Percentiles rank a stretch among this genome's conserved stretches.
These are phyloP conservation scores for Chenopodium album DNA, from an alignment of 148 eudicot genomes.

Conservation along the genomic window DNA sequence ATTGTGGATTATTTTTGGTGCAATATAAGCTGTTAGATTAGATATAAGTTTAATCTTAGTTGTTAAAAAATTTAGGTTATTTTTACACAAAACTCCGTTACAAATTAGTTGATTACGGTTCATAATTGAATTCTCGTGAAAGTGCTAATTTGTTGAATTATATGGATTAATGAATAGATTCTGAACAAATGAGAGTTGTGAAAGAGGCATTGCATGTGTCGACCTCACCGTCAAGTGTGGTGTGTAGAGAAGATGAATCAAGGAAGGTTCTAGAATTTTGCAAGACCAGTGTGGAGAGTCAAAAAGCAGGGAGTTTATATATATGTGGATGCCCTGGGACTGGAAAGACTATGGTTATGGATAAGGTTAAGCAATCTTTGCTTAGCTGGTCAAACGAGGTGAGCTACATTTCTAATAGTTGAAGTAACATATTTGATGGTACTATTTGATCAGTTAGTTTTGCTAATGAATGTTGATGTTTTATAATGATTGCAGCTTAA, in stretches of 20 bases:
- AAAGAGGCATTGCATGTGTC: constrained; percentile 88
- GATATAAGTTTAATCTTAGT: no score
- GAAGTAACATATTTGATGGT: not conserved
- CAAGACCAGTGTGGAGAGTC: constrained; percentile 52
- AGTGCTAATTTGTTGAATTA: not conserved
- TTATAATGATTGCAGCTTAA: not conserved
- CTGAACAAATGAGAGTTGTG: constrained; percentile 58
- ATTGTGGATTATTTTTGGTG: no score
- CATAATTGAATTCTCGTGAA: not conserved
- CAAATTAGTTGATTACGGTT: no score
- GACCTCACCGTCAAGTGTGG: constrained; percentile 47
- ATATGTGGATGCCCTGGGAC: constrained; percentile 91
- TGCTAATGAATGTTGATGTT: not conserved
- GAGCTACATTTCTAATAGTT: not conserved
- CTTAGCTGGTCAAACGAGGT: constrained; percentile 75
- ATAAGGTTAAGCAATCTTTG: constrained; percentile 56
- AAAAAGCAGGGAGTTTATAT: constrained; percentile 76
- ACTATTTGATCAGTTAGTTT: not conserved
- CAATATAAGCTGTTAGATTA: not conserved
- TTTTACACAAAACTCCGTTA: no score
- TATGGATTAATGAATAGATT: constrained; percentile 36
- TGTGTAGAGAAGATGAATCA: constrained; percentile 78
- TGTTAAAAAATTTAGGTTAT: no score
- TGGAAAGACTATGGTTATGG: constrained; percentile 85
- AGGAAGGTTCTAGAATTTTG: constrained; percentile 64